These are phyloP conservation scores for Lodderomyces oxycetoniae DNA, from an alignment of 1,139 yeast species.

Conservation along the genomic window DNA sequence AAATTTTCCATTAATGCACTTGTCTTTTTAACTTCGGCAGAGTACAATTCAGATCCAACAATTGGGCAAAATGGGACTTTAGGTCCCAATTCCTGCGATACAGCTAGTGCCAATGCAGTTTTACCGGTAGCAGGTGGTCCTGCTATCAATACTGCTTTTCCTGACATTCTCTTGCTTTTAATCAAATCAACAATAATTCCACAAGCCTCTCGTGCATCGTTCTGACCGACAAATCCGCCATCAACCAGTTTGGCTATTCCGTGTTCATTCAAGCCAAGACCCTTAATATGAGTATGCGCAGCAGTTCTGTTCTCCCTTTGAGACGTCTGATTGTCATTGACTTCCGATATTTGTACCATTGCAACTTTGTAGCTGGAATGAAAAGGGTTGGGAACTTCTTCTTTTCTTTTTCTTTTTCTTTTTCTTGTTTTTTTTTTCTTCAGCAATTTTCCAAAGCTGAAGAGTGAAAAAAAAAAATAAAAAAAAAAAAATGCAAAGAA, in stretches of 20 bases:
- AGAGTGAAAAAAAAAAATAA: too few species aligned
- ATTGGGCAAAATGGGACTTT: constrained; percentile 98
- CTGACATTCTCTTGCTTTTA: constrained; percentile 90
- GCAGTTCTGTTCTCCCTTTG: constrained; percentile 75
- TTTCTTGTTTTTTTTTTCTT: not conserved
- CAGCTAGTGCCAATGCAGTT: constrained; percentile 93
- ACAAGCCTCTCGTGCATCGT: constrained; percentile 94
- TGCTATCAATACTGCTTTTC: constrained; percentile 90
- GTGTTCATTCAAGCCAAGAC: constrained; percentile 86
- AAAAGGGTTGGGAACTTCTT: not conserved
- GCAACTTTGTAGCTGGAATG: not conserved
- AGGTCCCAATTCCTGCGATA: constrained; percentile 96
- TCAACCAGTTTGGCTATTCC: constrained; percentile 83
- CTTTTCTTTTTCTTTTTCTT: not conserved
- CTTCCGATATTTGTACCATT: constrained; percentile 86
- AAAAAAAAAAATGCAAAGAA: not conserved
- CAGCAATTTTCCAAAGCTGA: too few species aligned
- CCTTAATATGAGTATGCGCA: constrained; percentile 95
- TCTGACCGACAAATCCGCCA: constrained; percentile 95
- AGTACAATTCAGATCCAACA: constrained; percentile 90
- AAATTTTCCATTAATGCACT: constrained; percentile 97
- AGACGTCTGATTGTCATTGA: constrained; percentile 47
- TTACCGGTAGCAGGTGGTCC: constrained; percentile 99
- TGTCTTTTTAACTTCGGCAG: constrained; percentile 97
- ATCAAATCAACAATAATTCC: constrained; percentile 93